A percentile compares a stretch with the other conserved stretches of the same genome.
Evolutionary conservation across 495 filamentous ascomycete genomes (phyloP).

Genomic region (Aspergillus homomorphus): DNA sequence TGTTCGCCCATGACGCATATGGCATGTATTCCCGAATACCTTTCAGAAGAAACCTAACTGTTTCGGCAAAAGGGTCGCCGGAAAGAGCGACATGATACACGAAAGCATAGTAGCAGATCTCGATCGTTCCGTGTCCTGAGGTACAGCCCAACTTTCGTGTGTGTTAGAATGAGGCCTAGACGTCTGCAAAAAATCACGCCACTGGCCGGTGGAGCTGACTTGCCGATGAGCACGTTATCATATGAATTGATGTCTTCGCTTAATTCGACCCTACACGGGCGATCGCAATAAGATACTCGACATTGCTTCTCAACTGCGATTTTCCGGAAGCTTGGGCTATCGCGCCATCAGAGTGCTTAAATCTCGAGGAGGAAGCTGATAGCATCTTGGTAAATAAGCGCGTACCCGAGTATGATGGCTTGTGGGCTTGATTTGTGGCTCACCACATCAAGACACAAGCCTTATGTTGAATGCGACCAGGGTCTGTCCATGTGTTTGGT

Average conservation of each 20-base stretch:
- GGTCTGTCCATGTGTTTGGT: too few relatives aligned
- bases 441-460: too few relatives aligned
- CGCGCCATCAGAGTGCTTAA: too few relatives aligned
- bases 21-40: not conserved
- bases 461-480: too few relatives aligned
- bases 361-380: too few relatives aligned
- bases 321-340: too few relatives aligned
- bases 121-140: not conserved
- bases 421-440: too few relatives aligned
- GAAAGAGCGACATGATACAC: not conserved
- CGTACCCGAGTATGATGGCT: too few relatives aligned
- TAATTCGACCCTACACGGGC: too few relatives aligned
- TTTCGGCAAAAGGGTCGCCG: not conserved
- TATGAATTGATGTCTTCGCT: not conserved
- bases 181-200: not conserved
- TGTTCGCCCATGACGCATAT: not conserved
- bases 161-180: not conserved
- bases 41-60: not conserved
- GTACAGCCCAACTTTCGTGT: not conserved
- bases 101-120: not conserved
- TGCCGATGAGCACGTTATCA: not conserved
- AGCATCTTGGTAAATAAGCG: too few relatives aligned
- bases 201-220: not conserved
- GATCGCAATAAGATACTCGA: too few relatives aligned
- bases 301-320: too few relatives aligned